phyloP scores from a whole-genome alignment of 176 grass and related monocot species.

The Coix lacrymajobi region DNA sequence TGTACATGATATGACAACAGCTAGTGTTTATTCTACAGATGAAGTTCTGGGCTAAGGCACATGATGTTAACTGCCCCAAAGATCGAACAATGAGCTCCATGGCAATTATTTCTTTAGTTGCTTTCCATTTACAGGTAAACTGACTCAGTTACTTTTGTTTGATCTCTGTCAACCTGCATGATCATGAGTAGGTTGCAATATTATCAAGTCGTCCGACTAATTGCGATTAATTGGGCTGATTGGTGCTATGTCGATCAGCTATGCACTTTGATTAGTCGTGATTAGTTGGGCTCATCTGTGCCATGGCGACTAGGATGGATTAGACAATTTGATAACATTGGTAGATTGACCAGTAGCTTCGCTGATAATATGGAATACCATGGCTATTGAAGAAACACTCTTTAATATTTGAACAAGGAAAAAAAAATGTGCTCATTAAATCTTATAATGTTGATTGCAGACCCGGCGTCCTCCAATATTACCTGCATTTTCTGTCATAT shows the following conservation, averaged over 20 bases:
- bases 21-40: conserved; percentile 52
- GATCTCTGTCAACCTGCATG: not conserved
- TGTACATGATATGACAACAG: conserved; percentile 10
- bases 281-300: too few species aligned
- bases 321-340: too few species aligned
- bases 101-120: conserved; percentile 88
- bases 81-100: conserved; percentile 96
- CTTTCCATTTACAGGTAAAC: conserved; percentile 97
- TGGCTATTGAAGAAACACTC: not conserved
- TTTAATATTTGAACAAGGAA: conserved; percentile 9
- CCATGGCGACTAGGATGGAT: too few species aligned
- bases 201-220: too few species aligned
- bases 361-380: not conserved
- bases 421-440: conserved; percentile 10
- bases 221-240: too few species aligned
- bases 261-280: too few species aligned
- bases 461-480: conserved; percentile 79
- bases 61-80: conserved; percentile 76
- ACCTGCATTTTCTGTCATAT: conserved; percentile 73
- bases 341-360: not conserved
- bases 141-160: conserved; percentile 12
- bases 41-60: conserved; percentile 79
- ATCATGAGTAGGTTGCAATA: not conserved
- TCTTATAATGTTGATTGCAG: conserved; percentile 51
- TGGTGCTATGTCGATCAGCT: too few species aligned